Percentiles rank a stretch among this genome's conserved stretches.
Evolutionary conservation across 768 basidiomycete genomes (phyloP).

Genomic region (Termitomyces sp.): DNA sequence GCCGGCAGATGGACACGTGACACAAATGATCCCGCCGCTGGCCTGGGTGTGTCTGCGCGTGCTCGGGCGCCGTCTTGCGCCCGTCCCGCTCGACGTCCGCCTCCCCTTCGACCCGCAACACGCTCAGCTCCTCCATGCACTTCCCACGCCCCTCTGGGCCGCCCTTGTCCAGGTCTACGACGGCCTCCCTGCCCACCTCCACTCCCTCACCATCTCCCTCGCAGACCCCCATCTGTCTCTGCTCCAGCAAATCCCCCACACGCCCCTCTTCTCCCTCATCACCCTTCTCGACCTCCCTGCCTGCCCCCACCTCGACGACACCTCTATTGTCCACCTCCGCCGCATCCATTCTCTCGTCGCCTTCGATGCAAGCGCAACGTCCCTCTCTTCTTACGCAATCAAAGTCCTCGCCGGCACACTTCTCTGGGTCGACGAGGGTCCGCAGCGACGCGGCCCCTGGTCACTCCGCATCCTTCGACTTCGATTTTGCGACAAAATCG

Average conservation of each 20-base stretch:
- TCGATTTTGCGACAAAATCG: slow-evolving; percentile 45
- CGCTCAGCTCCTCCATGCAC: slow-evolving; percentile 26
- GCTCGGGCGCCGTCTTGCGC: slow-evolving; percentile 39
- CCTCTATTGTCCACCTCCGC: slow-evolving; percentile 43
- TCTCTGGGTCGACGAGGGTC: slow-evolving; percentile 25
- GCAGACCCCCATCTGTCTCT: slow-evolving; percentile 47
- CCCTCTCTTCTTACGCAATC: slow-evolving; percentile 47
- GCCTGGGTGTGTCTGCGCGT: slow-evolving; percentile 41
- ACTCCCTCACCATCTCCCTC: slow-evolving; percentile 42
- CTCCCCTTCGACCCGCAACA: slow-evolving; percentile 13
- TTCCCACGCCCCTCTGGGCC: slow-evolving; percentile 61
- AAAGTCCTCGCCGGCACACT: slow-evolving; percentile 46
- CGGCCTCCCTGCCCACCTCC: slow-evolving; percentile 39
- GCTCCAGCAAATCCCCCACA: slow-evolving; percentile 51
- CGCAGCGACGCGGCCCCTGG: slow-evolving; percentile 41
- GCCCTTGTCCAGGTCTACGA: slow-evolving; percentile 55
- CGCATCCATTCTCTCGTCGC: slow-evolving; percentile 50
- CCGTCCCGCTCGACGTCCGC: slow-evolving; percentile 29
- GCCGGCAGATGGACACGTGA: slow-evolving; percentile 2
- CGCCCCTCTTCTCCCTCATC: slow-evolving; percentile 54
- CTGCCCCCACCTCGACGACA: slow-evolving; percentile 54
- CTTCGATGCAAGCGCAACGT: slow-evolving; percentile 56
- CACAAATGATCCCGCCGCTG: slow-evolving; percentile 38
- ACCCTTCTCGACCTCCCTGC: slow-evolving; percentile 57
- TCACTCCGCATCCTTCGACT: slow-evolving; percentile 53